Evolutionary conservation across 495 filamentous ascomycete genomes (phyloP).

Genomic region (Daldinia decipiens): DNA sequence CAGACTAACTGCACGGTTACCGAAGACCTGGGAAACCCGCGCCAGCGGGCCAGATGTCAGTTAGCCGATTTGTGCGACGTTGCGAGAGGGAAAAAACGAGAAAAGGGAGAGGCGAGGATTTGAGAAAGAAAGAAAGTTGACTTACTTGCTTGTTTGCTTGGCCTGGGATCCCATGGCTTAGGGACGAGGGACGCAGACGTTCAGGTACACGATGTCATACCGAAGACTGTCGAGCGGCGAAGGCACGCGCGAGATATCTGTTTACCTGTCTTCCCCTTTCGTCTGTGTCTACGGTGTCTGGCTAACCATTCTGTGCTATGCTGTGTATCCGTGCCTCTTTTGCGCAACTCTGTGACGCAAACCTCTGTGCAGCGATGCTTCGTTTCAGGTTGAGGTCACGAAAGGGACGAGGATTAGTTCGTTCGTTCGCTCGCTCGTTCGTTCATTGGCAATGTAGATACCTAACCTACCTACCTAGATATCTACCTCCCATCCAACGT

Average conservation of each 20-base stretch:
- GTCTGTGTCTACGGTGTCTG: constrained; percentile 2
- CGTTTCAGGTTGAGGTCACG: constrained; percentile 44
- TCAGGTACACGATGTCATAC: constrained; percentile 23
- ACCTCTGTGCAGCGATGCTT: constrained; percentile 31
- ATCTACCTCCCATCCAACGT: neutral
- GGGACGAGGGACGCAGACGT: constrained; percentile 6
- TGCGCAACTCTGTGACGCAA: constrained; percentile 21
- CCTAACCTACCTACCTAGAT: too few relatives aligned
- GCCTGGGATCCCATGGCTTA: constrained; percentile 8
- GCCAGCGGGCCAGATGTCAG: constrained; percentile 24
- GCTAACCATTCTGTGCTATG: constrained; percentile 1
- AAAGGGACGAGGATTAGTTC: constrained; percentile 5
- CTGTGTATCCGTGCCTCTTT: constrained; percentile 10
- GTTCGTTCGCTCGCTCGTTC: neutral
- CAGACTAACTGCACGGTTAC: constrained; percentile 23
- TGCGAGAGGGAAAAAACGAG: constrained; percentile 3
- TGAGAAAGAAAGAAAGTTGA: neutral
- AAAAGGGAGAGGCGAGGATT: neutral
- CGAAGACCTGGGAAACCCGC: constrained; percentile 31
- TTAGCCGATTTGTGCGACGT: constrained; percentile 22
- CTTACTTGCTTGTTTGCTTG: neutral
- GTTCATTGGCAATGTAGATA: neutral
- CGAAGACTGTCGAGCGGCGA: constrained; percentile 13
- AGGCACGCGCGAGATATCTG: constrained; percentile 13
- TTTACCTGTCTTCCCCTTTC: constrained; percentile 16